Percentiles rank a stretch among this genome's conserved stretches.
Conservation (phyloP, 2,329 filamentous ascomycete species). For the Epichloe baconii region DNA sequence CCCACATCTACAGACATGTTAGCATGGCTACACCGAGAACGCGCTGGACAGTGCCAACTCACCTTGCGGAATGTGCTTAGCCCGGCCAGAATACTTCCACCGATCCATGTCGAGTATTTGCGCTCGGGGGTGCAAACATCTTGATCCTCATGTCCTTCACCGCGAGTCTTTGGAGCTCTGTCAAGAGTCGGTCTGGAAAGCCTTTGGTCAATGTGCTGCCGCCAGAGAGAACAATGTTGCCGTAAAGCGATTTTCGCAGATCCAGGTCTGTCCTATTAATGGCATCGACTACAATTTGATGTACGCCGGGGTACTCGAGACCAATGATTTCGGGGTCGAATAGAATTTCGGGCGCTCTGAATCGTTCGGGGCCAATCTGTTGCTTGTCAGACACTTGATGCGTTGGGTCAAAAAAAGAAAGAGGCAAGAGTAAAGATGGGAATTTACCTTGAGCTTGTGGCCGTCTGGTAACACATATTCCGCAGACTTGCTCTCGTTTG, state of each 20-base stretch:
- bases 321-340: conserved; percentile 97
- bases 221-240: conserved; percentile 93
- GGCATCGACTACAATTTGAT: conserved; percentile 94
- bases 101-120: conserved; percentile 99
- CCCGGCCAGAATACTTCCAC: conserved; percentile 90
- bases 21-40: conserved; percentile 4
- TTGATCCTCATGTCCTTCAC: conserved; percentile 99
- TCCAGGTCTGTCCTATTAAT: conserved; percentile 94
- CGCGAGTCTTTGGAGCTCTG: conserved; percentile 83
- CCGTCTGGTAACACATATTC: conserved; percentile 90
- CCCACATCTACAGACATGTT: conserved; percentile 69
- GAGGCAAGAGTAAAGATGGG: background rate
- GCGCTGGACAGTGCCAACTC: conserved; percentile 16
- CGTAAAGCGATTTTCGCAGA: conserved; percentile 82
- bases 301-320: conserved; percentile 89
- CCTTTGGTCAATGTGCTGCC: conserved; percentile 94
- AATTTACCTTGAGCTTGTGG: conserved; percentile 69
- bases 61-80: conserved; percentile 98
- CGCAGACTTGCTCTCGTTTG: conserved; percentile 62
- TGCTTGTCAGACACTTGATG: conserved; percentile 9
- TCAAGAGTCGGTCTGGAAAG: conserved; percentile 83
- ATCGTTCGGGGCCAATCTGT: conserved; percentile 82
- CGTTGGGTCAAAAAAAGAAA: background rate
- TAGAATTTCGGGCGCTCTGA: conserved; percentile 90
- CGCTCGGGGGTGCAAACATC: conserved; percentile 97